These are phyloP conservation scores for Senna siamea DNA, from an alignment of 306 rosid genomes.

Conservation along the genomic window DNA sequence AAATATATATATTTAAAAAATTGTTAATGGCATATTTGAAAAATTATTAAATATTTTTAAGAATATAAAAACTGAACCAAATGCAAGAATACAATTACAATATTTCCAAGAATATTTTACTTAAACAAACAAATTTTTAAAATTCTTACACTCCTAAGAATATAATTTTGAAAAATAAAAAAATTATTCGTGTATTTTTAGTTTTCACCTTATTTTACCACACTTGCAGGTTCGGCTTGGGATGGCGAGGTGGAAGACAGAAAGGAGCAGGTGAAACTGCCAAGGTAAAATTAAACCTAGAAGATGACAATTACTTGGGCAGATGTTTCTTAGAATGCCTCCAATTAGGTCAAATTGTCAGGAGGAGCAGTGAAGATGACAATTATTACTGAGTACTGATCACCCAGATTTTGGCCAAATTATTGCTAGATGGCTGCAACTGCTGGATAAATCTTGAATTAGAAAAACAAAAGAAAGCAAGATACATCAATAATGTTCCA, in stretches of 20 bases:
- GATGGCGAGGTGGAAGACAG: neutral
- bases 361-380: neutral
- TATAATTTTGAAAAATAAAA: no score
- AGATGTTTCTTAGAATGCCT: neutral
- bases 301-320: neutral
- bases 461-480: neutral
- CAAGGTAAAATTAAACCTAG: neutral
- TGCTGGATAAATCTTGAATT: neutral
- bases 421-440: neutral
- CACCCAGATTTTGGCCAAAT: neutral
- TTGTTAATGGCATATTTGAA: no score
- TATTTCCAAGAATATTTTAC: no score
- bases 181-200: no score
- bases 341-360: neutral
- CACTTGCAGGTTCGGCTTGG: neutral
- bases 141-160: no score
- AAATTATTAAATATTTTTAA: no score
- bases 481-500: neutral
- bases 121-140: no score
- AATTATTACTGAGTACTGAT: no score
- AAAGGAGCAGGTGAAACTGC: neutral
- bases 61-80: no score
- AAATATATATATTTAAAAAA: no score
- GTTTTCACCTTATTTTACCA: neutral
- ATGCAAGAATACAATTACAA: no score